Conservation (phyloP, 2,329 filamentous ascomycete genomes). For the Thyridium curvatum region DNA sequence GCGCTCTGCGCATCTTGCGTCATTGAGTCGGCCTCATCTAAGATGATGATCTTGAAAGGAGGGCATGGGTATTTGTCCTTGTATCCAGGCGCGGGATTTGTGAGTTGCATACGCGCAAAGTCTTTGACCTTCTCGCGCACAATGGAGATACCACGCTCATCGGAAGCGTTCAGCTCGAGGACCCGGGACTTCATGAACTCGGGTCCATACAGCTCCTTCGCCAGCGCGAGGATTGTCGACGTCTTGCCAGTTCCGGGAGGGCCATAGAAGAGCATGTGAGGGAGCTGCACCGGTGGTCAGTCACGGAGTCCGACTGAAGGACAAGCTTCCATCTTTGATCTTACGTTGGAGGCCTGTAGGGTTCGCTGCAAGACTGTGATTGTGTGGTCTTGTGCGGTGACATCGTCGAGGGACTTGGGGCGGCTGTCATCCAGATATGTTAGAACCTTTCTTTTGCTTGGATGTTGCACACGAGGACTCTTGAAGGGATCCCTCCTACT, state of each 20-base stretch:
- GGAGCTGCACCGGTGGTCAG: slow-evolving; percentile 50
- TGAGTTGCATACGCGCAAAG: slow-evolving; percentile 92
- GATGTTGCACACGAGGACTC: too few species aligned
- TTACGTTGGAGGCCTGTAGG: slow-evolving; percentile 85
- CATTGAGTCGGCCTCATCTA: slow-evolving; percentile 98
- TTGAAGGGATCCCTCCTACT: slow-evolving; percentile 63
- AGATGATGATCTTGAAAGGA: slow-evolving; percentile 97
- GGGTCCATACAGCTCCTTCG: slow-evolving; percentile 95
- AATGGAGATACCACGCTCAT: slow-evolving; percentile 95
- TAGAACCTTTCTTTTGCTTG: slow-evolving; percentile 16
- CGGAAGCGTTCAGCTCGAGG: slow-evolving; percentile 98
- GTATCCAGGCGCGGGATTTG: slow-evolving; percentile 67
- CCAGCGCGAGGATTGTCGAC: slow-evolving; percentile 91
- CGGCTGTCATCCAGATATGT: slow-evolving; percentile 52
- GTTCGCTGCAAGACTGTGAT: slow-evolving; percentile 88
- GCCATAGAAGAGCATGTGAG: slow-evolving; percentile 99
- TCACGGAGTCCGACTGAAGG: neutral
- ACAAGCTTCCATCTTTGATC: slow-evolving; percentile 17
- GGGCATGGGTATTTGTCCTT: slow-evolving; percentile 78
- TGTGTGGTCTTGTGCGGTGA: slow-evolving; percentile 96
- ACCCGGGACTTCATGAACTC: slow-evolving; percentile 89
- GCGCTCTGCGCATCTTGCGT: slow-evolving; percentile 96
- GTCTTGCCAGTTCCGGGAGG: slow-evolving; percentile 98
- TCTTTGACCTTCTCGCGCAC: slow-evolving; percentile 98
- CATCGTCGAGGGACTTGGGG: slow-evolving; percentile 88